Evolutionary conservation across 352 stramenopile genomes (phyloP).

Genomic region (Phytophthora tentaculata): DNA sequence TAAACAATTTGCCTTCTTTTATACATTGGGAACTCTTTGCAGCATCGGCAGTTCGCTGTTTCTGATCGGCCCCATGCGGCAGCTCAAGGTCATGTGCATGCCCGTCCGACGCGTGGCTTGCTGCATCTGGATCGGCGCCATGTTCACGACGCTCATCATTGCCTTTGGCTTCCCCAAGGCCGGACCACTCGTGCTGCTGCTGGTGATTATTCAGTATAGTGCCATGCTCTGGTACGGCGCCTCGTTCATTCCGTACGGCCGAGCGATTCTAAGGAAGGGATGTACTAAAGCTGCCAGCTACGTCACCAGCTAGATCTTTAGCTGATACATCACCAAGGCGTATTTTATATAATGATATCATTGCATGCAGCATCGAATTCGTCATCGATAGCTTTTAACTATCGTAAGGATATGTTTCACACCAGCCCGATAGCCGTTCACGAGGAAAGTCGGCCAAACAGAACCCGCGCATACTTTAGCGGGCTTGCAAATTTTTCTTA

Average conservation of each 20-base stretch:
- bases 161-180: constrained; percentile 77
- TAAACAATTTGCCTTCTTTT: constrained; percentile 89
- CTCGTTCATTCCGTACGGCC: constrained; percentile 83
- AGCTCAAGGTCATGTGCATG: constrained; percentile 88
- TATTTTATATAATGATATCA: constrained; percentile 35
- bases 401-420: constrained; percentile 3
- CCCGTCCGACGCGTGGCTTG: constrained; percentile 81
- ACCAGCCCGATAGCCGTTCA: no score
- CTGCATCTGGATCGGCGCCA: constrained; percentile 79
- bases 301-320: constrained; percentile 37
- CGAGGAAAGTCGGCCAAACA: no score
- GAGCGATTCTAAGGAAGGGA: constrained; percentile 79
- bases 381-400: not conserved
- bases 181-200: constrained; percentile 66
- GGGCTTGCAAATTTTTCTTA: no score
- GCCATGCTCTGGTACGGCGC: constrained; percentile 88
- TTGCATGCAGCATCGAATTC: constrained; percentile 10
- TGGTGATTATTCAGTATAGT: constrained; percentile 81
- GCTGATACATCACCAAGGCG: not conserved
- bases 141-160: constrained; percentile 77
- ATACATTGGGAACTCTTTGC: constrained; percentile 82
- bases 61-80: constrained; percentile 67
- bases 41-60: constrained; percentile 85
- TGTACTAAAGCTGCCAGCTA: constrained; percentile 63
- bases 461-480: no score